Evolutionary conservation across 1,284 basidiomycete species (phyloP).

Genomic region (Ustilago curta): DNA sequence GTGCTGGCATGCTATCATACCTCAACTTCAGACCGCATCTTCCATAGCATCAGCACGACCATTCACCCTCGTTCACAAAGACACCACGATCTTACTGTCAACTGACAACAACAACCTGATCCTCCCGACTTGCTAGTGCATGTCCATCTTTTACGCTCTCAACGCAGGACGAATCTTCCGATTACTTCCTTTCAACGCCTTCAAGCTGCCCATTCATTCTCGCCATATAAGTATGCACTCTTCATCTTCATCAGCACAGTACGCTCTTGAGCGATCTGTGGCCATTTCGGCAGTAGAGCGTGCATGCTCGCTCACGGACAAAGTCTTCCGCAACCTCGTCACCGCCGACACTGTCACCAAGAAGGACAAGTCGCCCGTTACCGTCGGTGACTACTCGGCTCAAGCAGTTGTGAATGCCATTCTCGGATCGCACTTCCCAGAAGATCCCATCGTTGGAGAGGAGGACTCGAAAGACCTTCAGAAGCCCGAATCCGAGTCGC

Average conservation of each 20-base stretch:
- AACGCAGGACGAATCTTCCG: conserved; percentile 15
- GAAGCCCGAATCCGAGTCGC: conserved; percentile 69
- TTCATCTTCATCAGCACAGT: conserved; percentile 32
- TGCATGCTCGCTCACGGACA: conserved; percentile 80
- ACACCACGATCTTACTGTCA: too few species aligned
- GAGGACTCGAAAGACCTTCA: conserved; percentile 83
- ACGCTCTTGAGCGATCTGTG: conserved; percentile 76
- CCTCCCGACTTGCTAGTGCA: conserved; percentile 12
- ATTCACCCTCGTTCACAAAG: background rate
- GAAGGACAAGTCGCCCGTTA: conserved; percentile 94
- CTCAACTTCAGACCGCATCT: background rate
- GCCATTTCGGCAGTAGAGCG: conserved; percentile 90
- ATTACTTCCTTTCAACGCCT: background rate
- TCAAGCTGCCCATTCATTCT: background rate
- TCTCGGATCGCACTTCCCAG: conserved; percentile 76
- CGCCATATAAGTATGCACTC: conserved; percentile 33
- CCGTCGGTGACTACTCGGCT: conserved; percentile 72
- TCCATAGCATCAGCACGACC: background rate
- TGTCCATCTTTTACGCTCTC: conserved; percentile 6
- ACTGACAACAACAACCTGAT: background rate
- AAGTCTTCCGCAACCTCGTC: conserved; percentile 88
- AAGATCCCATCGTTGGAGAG: conserved; percentile 92
- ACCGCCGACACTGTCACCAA: conserved; percentile 87
- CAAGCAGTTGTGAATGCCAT: conserved; percentile 67
- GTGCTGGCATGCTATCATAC: too few species aligned